Evolutionary conservation across 495 filamentous ascomycete genomes (phyloP), one percentile per base, ranked within the genome.

Genomic region (Cladorrhinum samala): DNA sequence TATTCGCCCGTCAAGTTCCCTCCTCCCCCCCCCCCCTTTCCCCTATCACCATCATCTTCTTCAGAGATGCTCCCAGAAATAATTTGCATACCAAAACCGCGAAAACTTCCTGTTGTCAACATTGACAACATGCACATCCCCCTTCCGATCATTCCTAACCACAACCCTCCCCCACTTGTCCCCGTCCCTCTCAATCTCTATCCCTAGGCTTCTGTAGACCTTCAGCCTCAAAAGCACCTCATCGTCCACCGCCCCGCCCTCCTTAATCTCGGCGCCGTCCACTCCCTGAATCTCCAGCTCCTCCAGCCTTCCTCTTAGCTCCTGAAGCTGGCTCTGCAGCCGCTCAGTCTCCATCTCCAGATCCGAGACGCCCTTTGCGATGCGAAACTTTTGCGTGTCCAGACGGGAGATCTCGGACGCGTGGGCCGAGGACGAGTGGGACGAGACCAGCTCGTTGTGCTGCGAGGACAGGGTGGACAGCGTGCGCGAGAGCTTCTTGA

Each of bases 61-160:
- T 46, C 45, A 90, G 68, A 95, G 77, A n/a, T 78, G 88, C 62
- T 86, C 80, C 93, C 93, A 98, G 62, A 98, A 92, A 61, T 95
- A 95, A 60, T 95, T 93, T 20, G 91, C 86, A 65, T 98, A 96
- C 66, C 94, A 97, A 70, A 85, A 90, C 50, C 83, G 79, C 50
- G 88, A 91, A 63, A 96, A 90, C 69, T 91, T 95, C 45, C 86
- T 80, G 11, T 33, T 33, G 62, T 96, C 92, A 56, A 98, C 84
- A 61, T 96, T 95, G 45, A 98, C 85, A 24, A 97, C 88, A 67
- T 95, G 88, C 49, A 96, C 88, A 68, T 96, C 93, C 24, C 90
- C 91, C 71, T 89, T 91, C 51, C 80, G 77, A 55, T 82, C 84
- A 69, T 94, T 95, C 50, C 92, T 77, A 57, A 98, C 86, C 43